phyloP scores from a whole-genome alignment of 768 basidiomycete species.

The Collybia sp. region DNA sequence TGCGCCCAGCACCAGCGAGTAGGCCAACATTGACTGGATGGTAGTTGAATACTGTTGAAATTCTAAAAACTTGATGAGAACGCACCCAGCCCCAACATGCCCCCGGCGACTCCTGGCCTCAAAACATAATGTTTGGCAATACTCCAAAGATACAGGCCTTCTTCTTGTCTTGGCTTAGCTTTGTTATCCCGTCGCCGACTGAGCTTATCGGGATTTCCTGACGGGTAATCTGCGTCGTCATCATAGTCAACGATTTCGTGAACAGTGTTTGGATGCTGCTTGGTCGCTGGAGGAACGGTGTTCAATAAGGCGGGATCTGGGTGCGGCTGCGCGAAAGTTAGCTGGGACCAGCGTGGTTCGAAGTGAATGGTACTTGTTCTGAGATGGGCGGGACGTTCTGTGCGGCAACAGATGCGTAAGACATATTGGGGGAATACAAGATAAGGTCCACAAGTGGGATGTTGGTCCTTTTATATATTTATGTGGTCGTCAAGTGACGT shows the following conservation, averaged over 20 bases:
- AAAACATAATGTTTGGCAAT: slow-evolving; percentile 49
- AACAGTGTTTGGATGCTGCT: not conserved
- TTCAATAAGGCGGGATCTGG: slow-evolving; percentile 63
- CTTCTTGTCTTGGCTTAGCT: slow-evolving; percentile 39
- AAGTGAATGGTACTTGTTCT: slow-evolving; percentile 31
- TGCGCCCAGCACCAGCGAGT: slow-evolving; percentile 54
- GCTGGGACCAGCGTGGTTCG: slow-evolving; percentile 1
- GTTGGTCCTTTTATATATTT: too few species aligned
- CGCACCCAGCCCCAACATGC: slow-evolving; percentile 65
- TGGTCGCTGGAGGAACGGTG: slow-evolving; percentile 35
- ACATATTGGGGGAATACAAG: slow-evolving; percentile 39
- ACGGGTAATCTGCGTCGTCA: too few species aligned
- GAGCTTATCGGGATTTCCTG: not conserved
- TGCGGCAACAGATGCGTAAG: slow-evolving; percentile 67
- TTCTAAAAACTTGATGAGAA: slow-evolving; percentile 5
- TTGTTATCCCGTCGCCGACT: slow-evolving; percentile 22
- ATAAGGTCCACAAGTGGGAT: too few species aligned
- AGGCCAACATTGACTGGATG: slow-evolving; percentile 66
- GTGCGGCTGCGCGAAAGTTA: slow-evolving; percentile 39
- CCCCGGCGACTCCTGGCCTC: slow-evolving; percentile 67
- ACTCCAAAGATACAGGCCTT: slow-evolving; percentile 49
- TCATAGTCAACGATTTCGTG: slow-evolving; percentile 35
- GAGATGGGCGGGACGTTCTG: slow-evolving; percentile 47
- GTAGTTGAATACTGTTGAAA: not conserved
- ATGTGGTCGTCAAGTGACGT: too few species aligned